Evolutionary conservation across 2,329 filamentous ascomycete species (phyloP).

Genomic region (Blastomyces emzantsi): DNA sequence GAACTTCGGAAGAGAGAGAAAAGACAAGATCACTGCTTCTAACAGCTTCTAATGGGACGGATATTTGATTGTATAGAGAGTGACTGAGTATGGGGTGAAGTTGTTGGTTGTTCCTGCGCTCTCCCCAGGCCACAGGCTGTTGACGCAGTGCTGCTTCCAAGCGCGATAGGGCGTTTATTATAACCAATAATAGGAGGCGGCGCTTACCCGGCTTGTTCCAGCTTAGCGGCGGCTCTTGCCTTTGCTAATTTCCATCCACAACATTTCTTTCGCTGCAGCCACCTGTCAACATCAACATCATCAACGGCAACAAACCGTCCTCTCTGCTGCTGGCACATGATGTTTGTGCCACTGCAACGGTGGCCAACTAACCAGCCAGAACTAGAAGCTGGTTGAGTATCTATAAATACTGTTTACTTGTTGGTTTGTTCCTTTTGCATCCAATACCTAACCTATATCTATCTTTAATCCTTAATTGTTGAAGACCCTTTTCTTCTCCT

Average conservation of each 20-base stretch:
- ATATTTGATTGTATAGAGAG: background rate
- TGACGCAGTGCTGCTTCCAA: background rate
- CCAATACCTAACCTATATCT: background rate
- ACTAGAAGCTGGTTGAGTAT: conserved; percentile 21
- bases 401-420: background rate
- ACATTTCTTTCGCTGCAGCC: background rate
- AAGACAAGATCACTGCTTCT: background rate
- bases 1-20: conserved; percentile 13
- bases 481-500: background rate
- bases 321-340: background rate
- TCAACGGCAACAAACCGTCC: background rate
- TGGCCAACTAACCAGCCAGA: conserved; percentile 12
- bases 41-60: background rate
- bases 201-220: conserved; percentile 1
- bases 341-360: conserved; percentile 2
- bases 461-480: background rate
- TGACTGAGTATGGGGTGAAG: background rate
- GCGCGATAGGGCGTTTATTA: background rate
- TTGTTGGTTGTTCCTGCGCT: background rate
- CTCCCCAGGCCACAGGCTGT: conserved; percentile 7
- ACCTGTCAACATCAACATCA: background rate
- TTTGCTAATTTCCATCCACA: background rate
- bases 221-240: background rate
- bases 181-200: background rate
- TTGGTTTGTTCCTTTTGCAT: background rate